phyloP scores from a whole-genome alignment of 1,284 basidiomycete species.

The Amylostereum areolatum region DNA sequence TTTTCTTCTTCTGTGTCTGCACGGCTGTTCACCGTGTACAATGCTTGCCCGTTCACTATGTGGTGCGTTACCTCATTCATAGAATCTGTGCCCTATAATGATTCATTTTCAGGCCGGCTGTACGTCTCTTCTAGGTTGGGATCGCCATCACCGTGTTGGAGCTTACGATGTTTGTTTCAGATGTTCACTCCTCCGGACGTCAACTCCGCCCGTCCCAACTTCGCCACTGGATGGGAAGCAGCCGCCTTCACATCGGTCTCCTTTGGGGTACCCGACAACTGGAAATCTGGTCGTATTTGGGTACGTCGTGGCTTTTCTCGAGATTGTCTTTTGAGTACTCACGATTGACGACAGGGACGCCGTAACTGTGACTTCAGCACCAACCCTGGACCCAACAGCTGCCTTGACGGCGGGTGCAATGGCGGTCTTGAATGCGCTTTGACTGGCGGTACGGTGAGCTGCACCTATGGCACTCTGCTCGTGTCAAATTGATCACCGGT shows the following conservation, averaged over 20 bases:
- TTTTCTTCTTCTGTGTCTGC: conserved; percentile 7
- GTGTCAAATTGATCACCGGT: neutral
- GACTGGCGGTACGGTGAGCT: conserved; percentile 30
- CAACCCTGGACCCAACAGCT: conserved; percentile 36
- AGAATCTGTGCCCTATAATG: too few species aligned
- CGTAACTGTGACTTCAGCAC: conserved; percentile 38
- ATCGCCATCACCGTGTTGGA: too few species aligned
- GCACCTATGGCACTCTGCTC: conserved; percentile 15
- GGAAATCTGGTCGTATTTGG: conserved; percentile 21
- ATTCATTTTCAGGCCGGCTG: too few species aligned
- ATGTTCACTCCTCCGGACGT: too few species aligned
- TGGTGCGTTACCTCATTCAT: conserved; percentile 5
- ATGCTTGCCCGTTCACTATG: conserved; percentile 15
- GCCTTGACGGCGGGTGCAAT: conserved; percentile 39
- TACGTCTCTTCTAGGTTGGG: too few species aligned
- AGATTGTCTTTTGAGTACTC: neutral
- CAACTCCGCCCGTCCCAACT: too few species aligned
- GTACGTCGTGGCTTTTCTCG: conserved; percentile 4
- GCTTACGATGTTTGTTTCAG: too few species aligned
- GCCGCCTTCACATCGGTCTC: conserved; percentile 10
- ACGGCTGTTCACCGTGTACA: conserved; percentile 15
- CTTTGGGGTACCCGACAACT: conserved; percentile 20
- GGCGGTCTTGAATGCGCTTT: conserved; percentile 40
- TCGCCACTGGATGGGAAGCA: conserved; percentile 13
- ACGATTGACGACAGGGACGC: conserved; percentile 26